Conservation (phyloP, 2,329 filamentous ascomycete species). For the Fusarium sp. region DNA sequence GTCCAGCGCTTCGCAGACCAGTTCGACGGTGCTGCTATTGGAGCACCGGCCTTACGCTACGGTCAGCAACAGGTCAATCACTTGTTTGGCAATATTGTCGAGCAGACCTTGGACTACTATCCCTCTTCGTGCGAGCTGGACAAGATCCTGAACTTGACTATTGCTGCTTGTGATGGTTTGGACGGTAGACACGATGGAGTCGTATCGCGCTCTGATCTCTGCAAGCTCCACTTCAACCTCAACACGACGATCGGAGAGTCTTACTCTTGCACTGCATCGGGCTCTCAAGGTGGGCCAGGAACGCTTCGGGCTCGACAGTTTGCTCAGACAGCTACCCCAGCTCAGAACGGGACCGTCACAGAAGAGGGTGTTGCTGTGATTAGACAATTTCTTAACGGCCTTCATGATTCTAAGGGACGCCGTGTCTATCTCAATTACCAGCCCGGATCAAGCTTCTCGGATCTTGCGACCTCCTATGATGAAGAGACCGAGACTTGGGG, state of each 20-base stretch:
- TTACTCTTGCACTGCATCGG: conserved; percentile 48
- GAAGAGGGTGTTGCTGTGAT: conserved; percentile 50
- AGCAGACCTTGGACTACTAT: conserved; percentile 53
- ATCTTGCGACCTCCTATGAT: conserved; percentile 50
- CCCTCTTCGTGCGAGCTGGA: conserved; percentile 56
- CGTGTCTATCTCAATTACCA: conserved; percentile 53
- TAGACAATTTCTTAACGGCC: conserved; percentile 50
- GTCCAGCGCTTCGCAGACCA: conserved; percentile 30
- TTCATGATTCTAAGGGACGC: conserved; percentile 49
- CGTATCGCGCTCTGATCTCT: neutral
- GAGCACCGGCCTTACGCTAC: conserved; percentile 45
- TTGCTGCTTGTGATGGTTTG: conserved; percentile 15
- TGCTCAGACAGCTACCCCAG: conserved; percentile 33
- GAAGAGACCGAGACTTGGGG: conserved; percentile 49
- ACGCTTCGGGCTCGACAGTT: conserved; percentile 26
- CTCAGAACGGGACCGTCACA: conserved; percentile 50
- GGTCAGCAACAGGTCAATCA: conserved; percentile 57
- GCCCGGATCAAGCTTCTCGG: conserved; percentile 48
- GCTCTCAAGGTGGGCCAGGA: neutral
- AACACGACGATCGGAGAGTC: conserved; percentile 47
- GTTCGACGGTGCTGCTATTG: conserved; percentile 28
- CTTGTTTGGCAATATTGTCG: conserved; percentile 50
- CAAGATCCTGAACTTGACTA: conserved; percentile 61
- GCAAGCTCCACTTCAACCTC: neutral
- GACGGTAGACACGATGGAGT: neutral